phyloP scores from a whole-genome alignment of 306 rosid species.

The Vicia villosa region DNA sequence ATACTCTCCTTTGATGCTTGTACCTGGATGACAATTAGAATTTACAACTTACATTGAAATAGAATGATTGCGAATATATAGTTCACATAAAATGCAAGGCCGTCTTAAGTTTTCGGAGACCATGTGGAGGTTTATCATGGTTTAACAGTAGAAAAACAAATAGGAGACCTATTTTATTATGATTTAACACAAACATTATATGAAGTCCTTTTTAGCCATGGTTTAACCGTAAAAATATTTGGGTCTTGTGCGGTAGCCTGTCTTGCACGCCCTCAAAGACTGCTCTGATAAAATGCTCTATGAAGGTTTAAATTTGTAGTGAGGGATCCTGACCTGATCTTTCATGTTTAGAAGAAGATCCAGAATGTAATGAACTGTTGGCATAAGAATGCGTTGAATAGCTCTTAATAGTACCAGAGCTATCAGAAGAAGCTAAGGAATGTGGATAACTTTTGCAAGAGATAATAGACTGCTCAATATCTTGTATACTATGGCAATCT shows the following conservation, averaged over 20 bases:
- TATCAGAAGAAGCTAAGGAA: constrained; percentile 39
- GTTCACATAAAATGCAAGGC: background rate
- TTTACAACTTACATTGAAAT: background rate
- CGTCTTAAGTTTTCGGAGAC: no score
- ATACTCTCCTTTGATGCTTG: constrained; percentile 38
- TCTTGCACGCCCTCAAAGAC: no score
- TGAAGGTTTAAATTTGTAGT: background rate
- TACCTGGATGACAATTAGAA: constrained; percentile 43
- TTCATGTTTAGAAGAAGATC: constrained; percentile 49
- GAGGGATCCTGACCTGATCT: constrained; percentile 52
- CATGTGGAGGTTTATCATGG: no score
- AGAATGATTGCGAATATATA: background rate
- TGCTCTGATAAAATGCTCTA: background rate
- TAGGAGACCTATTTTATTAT: no score
- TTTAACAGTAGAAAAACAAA: no score
- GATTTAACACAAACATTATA: no score
- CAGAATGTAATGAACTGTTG: constrained; percentile 34
- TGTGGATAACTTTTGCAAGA: constrained; percentile 40
- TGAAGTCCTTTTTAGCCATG: no score
- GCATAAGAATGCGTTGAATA: constrained; percentile 37
- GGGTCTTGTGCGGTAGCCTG: no score
- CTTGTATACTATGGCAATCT: constrained; percentile 33
- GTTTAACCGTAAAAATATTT: no score
- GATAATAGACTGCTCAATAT: constrained; percentile 43
- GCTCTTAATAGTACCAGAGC: constrained; percentile 34